phyloP scores from a whole-genome alignment of 1,284 basidiomycete genomes.

The Phellinidium pouzarii region DNA sequence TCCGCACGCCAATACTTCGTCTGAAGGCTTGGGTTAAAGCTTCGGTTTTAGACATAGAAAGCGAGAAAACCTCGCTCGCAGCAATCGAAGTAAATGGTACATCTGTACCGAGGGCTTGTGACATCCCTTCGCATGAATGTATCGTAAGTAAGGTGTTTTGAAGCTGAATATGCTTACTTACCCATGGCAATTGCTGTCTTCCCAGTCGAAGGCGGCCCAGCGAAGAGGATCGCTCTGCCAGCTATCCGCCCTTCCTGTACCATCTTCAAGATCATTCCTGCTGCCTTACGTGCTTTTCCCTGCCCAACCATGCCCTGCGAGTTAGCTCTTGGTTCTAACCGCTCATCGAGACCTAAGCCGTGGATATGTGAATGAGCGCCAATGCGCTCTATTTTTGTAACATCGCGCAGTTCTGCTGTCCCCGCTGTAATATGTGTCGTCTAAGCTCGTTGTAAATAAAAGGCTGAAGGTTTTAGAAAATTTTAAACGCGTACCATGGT shows the following conservation, averaged over 20 bases:
- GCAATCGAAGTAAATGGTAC: constrained; percentile 98
- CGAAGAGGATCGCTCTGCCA: constrained; percentile 91
- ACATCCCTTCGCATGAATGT: constrained; percentile 68
- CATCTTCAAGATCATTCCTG: constrained; percentile 97
- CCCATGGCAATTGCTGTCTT: constrained; percentile 98
- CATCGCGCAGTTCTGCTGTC: constrained; percentile 75
- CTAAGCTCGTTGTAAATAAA: constrained; percentile 26
- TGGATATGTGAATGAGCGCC: constrained; percentile 98
- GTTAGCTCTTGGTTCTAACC: constrained; percentile 81
- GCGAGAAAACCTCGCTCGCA: constrained; percentile 94
- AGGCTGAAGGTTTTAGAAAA: neutral
- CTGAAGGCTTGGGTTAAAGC: constrained; percentile 95
- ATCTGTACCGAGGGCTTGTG: constrained; percentile 87
- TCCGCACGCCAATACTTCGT: constrained; percentile 91
- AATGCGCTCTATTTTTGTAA: constrained; percentile 95
- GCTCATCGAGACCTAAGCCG: constrained; percentile 88
- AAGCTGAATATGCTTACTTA: constrained; percentile 30
- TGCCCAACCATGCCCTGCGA: constrained; percentile 98
- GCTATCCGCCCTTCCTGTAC: constrained; percentile 94
- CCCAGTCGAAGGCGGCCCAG: constrained; percentile 92
- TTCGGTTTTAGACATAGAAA: constrained; percentile 98
- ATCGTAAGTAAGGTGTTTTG: constrained; percentile 8
- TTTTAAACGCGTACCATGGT: constrained; percentile 13
- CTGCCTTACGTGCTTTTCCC: constrained; percentile 90
- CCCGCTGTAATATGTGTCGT: constrained; percentile 68